These are phyloP conservation scores for Sclerotinia spermophila DNA, from an alignment of 2,329 filamentous ascomycete genomes.

Conservation along the genomic window DNA sequence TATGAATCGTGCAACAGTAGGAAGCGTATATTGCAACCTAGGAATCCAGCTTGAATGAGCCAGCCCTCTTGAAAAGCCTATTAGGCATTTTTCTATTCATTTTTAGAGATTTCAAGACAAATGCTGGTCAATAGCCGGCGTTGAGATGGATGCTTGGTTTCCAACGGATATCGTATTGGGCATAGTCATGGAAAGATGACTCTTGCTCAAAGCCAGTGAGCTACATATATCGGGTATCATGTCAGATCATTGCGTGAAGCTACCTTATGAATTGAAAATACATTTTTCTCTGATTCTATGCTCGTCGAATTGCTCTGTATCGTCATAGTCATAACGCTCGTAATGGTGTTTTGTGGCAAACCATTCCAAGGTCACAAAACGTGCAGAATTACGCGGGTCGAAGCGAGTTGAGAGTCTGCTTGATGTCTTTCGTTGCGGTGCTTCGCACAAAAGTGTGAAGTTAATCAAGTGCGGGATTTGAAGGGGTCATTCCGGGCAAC, in stretches of 20 bases:
- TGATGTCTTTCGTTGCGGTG: background rate
- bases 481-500: conserved; percentile 10
- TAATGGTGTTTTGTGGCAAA: conserved; percentile 13
- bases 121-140: background rate
- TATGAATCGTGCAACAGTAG: too few relatives aligned
- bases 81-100: background rate
- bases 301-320: too few relatives aligned
- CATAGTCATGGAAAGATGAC: too few relatives aligned
- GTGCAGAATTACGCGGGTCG: conserved; percentile 23
- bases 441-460: background rate
- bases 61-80: background rate
- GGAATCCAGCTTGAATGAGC: background rate
- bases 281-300: background rate
- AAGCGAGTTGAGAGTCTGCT: conserved; percentile 9
- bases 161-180: background rate
- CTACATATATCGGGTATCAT: background rate
- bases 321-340: background rate
- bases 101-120: too few relatives aligned
- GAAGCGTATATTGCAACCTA: too few relatives aligned
- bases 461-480: conserved; percentile 22
- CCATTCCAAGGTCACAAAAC: conserved; percentile 22
- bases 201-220: background rate
- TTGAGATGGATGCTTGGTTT: background rate
- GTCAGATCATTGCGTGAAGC: background rate
- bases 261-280: background rate